A percentile compares a stretch with the other conserved stretches of the same genome.
Evolutionary conservation across 345 rosid genomes (phyloP).

Genomic region (Sonneratia alba): DNA sequence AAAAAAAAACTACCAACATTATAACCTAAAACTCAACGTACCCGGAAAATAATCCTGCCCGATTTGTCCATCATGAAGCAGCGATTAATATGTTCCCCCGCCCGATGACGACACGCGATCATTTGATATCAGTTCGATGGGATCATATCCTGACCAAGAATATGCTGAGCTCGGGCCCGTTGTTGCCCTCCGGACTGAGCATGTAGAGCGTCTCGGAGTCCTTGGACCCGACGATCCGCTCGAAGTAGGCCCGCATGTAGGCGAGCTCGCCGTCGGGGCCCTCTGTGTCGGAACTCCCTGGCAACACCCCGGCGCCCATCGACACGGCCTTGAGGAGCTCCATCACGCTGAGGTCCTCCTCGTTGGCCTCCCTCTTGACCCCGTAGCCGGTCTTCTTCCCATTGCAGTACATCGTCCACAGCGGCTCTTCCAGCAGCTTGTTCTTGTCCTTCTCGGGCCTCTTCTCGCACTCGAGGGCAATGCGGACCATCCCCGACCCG

Average conservation of each 20-base stretch:
- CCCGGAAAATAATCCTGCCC: no score
- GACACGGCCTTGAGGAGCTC: conserved; percentile 71
- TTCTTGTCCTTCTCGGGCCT: conserved; percentile 14
- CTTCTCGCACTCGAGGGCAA: conserved; percentile 40
- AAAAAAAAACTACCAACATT: no score
- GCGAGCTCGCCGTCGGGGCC: conserved; percentile 64
- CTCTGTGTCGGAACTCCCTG: conserved; percentile 48
- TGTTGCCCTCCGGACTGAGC: conserved; percentile 73
- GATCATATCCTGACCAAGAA: conserved; percentile 56
- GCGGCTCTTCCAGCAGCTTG: conserved; percentile 18
- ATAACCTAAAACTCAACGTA: no score
- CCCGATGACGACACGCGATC: no score
- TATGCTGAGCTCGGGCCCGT: conserved; percentile 76
- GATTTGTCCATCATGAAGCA: no score
- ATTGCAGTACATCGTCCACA: conserved; percentile 27
- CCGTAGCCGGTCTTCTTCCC: conserved; percentile 50
- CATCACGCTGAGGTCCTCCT: conserved; percentile 68
- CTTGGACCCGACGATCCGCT: conserved; percentile 65
- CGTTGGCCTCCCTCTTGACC: conserved; percentile 50
- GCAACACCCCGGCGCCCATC: conserved; percentile 85
- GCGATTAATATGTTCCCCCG: no score
- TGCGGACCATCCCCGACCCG: conserved; percentile 30
- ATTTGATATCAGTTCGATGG: neutral
- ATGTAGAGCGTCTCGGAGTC: conserved; percentile 74
- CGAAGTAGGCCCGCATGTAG: conserved; percentile 69